phyloP scores from a whole-genome alignment of 257 asterid genomes.

The Solanum pinnatisectum region DNA sequence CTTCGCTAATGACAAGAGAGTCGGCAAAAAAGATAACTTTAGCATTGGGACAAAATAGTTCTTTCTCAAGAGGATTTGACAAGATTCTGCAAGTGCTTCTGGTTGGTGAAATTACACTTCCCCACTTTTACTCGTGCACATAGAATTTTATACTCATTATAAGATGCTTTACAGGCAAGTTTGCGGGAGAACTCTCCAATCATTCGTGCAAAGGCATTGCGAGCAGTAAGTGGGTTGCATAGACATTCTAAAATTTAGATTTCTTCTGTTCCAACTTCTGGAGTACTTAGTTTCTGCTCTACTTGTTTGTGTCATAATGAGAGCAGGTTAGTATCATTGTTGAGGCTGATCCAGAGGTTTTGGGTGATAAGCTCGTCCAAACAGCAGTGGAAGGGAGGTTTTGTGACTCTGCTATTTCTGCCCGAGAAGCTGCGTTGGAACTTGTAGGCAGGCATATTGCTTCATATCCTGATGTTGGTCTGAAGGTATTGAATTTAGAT shows the following conservation, averaged over 20 bases:
- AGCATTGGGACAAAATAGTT: conserved; percentile 87
- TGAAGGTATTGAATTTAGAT: conserved; percentile 56
- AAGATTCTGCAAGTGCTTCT: conserved; percentile 89
- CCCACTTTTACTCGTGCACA: conserved; percentile 3
- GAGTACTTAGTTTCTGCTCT: conserved; percentile 6
- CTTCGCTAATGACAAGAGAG: conserved; percentile 63
- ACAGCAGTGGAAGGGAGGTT: conserved; percentile 97
- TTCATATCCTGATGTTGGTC: conserved; percentile 97
- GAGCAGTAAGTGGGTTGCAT: conserved; percentile 63
- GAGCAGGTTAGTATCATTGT: conserved; percentile 91
- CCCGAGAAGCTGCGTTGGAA: conserved; percentile 98
- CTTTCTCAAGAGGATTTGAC: conserved; percentile 93
- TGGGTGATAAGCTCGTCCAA: conserved; percentile 86
- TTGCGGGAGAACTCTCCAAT: conserved; percentile 92
- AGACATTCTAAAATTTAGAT: conserved; percentile 3
- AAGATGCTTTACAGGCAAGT: conserved; percentile 62
- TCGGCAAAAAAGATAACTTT: conserved; percentile 62
- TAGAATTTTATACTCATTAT: conserved; percentile 1
- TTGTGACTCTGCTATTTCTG: conserved; percentile 94
- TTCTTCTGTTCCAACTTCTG: conserved; percentile 1
- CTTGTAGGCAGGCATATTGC: conserved; percentile 99
- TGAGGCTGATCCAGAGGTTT: conserved; percentile 97
- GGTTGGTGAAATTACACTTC: conserved; percentile 49
- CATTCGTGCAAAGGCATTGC: conserved; percentile 95
- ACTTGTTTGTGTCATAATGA: conserved; percentile 9